A percentile compares a stretch with the other conserved stretches of the same genome.
phyloP scores from a whole-genome alignment of 495 filamentous ascomycete genomes.

The Penicillium cinerascens region DNA sequence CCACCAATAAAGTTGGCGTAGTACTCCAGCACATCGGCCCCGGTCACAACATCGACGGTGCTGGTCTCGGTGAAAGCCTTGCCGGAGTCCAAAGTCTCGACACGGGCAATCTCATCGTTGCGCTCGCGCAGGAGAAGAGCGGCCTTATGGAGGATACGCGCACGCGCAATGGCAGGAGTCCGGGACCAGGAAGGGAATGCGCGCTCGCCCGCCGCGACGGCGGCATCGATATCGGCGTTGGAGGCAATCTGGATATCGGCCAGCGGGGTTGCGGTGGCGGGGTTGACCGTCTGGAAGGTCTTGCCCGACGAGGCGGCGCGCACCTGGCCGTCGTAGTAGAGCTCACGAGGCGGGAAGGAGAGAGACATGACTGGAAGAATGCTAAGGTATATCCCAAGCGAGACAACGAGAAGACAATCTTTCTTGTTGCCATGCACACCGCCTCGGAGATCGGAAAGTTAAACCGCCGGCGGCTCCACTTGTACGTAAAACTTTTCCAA shows the following conservation, averaged over 20 bases:
- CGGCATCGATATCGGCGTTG: slow-evolving; percentile 59
- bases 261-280: slow-evolving; percentile 60
- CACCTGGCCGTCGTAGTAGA: slow-evolving; percentile 65
- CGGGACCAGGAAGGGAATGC: slow-evolving; percentile 67
- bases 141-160: slow-evolving; percentile 67
- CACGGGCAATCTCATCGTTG: slow-evolving; percentile 65
- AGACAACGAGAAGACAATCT: background rate
- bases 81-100: slow-evolving; percentile 71
- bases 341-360: slow-evolving; percentile 48
- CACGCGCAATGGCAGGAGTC: slow-evolving; percentile 59
- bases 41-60: slow-evolving; percentile 69
- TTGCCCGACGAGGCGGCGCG: slow-evolving; percentile 56
- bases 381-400: background rate
- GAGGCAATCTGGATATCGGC: slow-evolving; percentile 64
- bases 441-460: background rate
- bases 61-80: slow-evolving; percentile 74
- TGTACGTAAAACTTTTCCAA: background rate
- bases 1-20: slow-evolving; percentile 69
- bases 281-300: slow-evolving; percentile 65
- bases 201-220: slow-evolving; percentile 55
- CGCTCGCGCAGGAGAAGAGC: slow-evolving; percentile 60
- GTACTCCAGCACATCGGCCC: slow-evolving; percentile 74
- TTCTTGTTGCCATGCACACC: background rate
- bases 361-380: slow-evolving; percentile 32
- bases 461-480: background rate